These are phyloP conservation scores for Wickerhamiella australiensis DNA, from an alignment of 805 yeast species.

Conservation along the genomic window DNA sequence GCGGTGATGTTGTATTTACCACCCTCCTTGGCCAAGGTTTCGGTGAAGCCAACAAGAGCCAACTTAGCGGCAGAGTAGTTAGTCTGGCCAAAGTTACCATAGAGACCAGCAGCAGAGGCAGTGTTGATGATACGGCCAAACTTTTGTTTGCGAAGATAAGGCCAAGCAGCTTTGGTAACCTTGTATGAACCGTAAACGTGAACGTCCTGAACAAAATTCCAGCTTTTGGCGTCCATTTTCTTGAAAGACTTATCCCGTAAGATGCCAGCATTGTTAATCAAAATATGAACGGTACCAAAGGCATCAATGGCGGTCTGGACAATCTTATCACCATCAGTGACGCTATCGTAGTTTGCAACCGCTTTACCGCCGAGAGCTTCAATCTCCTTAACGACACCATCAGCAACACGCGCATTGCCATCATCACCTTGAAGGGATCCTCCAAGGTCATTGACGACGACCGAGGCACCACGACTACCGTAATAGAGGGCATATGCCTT, in stretches of 20 bases:
- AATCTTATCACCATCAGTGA: constrained; percentile 72
- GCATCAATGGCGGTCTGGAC: constrained; percentile 73
- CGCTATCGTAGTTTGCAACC: constrained; percentile 88
- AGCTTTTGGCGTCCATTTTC: constrained; percentile 74
- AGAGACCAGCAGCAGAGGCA: constrained; percentile 94
- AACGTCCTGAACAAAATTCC: constrained; percentile 67
- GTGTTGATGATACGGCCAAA: constrained; percentile 87
- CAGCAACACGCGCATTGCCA: constrained; percentile 57
- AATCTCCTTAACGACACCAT: constrained; percentile 78
- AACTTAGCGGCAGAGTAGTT: constrained; percentile 90
- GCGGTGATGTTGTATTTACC: constrained; percentile 66
- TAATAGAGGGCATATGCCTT: constrained; percentile 74
- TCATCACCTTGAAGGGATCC: constrained; percentile 70
- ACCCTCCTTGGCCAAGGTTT: constrained; percentile 93
- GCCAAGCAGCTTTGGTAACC: constrained; percentile 87
- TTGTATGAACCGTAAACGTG: constrained; percentile 84
- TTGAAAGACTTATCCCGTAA: constrained; percentile 76
- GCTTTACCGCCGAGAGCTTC: constrained; percentile 66
- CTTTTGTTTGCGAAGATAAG: constrained; percentile 66
- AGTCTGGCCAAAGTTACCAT: constrained; percentile 94
- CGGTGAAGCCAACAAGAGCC: constrained; percentile 82
- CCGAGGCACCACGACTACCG: constrained; percentile 86
- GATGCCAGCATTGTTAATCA: constrained; percentile 92
- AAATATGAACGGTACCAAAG: constrained; percentile 78
- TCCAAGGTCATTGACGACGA: constrained; percentile 90